Evolutionary conservation across 495 filamentous ascomycete species (phyloP), one percentile per base, ranked within the genome.

Genomic region (Penicillium dipodomyicola): DNA sequence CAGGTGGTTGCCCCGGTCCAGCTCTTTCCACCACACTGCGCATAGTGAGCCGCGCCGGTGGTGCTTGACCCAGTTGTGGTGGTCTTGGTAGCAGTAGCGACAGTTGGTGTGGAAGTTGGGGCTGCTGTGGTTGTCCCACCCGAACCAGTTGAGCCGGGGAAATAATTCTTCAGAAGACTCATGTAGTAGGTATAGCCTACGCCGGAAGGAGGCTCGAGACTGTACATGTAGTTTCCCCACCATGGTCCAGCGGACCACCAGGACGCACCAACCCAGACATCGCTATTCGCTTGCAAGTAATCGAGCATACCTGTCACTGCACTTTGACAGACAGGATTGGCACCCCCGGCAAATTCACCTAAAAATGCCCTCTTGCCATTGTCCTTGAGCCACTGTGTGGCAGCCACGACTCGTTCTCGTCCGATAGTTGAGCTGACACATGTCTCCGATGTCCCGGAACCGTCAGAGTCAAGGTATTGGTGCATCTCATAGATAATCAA

Each of bases 321-420:
- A 1, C 58, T 57, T 68, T 86, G 73, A 68, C 87, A 91, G 52
- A 77, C 76, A 0, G 74, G 51, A 62, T 89, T 90, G 52, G 77
- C 72, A 15, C 85, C 87, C 37, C 81, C 87, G 4, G 85, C 87
- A 47, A 84, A 85, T 70, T 90, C 87, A n/a, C 87, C 87, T 35
- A 90, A 61, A 43, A 90, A 67, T 9, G 74, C 86, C 57, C 74
- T 76, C 75, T 89, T 88, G 54, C 70, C 70, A 70, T 89, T 87
- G 11, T 73, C 67, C 65, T 83, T 79, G 52, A 89, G 75, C 86
- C 87, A 90, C 35, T 72, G 67, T 1, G 87, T 90, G 2, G 87
- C 87, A 11, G 71, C 77, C 11, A 72, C 66, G 30, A 90, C 59
- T 6, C 87, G 78, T 67, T 88, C 83, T 8, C 60, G 58, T 48